phyloP scores from a whole-genome alignment of 345 rosid genomes.

The Clarkia xantiana region DNA sequence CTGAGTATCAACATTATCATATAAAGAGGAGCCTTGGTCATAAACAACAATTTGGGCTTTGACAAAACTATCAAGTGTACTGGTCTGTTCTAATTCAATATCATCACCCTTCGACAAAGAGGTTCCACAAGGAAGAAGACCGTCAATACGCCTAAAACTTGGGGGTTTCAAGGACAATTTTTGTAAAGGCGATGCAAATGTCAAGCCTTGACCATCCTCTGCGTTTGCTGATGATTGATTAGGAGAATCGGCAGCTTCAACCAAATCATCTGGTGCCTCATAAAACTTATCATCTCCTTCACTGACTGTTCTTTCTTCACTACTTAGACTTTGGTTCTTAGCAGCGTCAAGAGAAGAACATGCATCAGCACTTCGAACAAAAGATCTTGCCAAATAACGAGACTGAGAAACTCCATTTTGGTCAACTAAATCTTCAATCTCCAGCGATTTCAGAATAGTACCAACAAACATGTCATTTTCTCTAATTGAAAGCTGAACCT shows the following conservation, averaged over 20 bases:
- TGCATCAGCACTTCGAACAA: slow-evolving; percentile 40
- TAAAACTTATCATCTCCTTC: slow-evolving; percentile 87
- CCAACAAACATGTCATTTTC: slow-evolving; percentile 77
- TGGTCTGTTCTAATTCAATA: slow-evolving; percentile 16
- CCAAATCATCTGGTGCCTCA: slow-evolving; percentile 83
- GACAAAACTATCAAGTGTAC: slow-evolving; percentile 72
- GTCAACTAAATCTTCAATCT: slow-evolving; percentile 86
- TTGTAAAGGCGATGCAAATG: slow-evolving; percentile 11
- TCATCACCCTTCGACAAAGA: slow-evolving; percentile 21
- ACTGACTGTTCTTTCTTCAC: slow-evolving; percentile 26
- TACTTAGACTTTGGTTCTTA: slow-evolving; percentile 21
- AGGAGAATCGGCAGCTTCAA: slow-evolving; percentile 34
- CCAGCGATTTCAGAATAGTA: slow-evolving; percentile 74
- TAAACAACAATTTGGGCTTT: slow-evolving; percentile 78
- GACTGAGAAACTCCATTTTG: slow-evolving; percentile 26
- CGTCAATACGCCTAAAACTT: slow-evolving; percentile 53
- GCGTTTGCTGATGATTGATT: slow-evolving; percentile 11
- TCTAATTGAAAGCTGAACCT: slow-evolving; percentile 82
- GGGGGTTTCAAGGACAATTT: slow-evolving; percentile 37
- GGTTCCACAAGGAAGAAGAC: slow-evolving; percentile 57
- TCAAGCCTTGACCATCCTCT: slow-evolving; percentile 16
- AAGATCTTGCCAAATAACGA: slow-evolving; percentile 82
- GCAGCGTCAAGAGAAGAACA: slow-evolving; percentile 25
- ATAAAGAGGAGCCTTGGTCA: slow-evolving; percentile 59
- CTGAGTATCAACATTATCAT: slow-evolving; percentile 59